Conservation (phyloP, 352 stramenopile genomes). For the Pythium rishiriense region DNA sequence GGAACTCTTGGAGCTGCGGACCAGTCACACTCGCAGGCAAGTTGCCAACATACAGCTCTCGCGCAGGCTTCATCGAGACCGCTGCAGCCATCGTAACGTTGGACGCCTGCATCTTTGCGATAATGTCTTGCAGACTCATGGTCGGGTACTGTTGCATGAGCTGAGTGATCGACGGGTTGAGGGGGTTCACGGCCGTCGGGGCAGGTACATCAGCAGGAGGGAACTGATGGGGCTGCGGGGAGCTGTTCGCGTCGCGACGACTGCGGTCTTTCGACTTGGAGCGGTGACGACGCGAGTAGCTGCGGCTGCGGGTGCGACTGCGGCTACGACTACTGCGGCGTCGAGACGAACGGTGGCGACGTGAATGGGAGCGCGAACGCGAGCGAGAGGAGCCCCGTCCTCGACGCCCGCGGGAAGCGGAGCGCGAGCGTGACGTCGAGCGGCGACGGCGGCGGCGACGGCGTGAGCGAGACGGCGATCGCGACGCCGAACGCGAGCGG, state of each 20-base stretch:
- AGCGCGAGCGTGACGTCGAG: constrained; percentile 47
- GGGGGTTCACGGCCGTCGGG: constrained; percentile 6
- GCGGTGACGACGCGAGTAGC: constrained; percentile 50
- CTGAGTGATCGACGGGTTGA: constrained; percentile 84
- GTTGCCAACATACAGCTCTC: constrained; percentile 87
- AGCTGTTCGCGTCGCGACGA: constrained; percentile 56
- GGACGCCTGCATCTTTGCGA: constrained; percentile 86
- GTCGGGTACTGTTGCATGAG: constrained; percentile 90
- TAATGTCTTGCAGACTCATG: constrained; percentile 88
- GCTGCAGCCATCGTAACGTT: constrained; percentile 74
- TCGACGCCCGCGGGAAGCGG: constrained; percentile 45
- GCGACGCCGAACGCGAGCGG: constrained; percentile 54
- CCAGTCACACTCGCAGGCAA: constrained; percentile 81
- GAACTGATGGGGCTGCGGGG: constrained; percentile 44
- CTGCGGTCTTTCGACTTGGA: constrained; percentile 60
- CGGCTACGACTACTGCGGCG: constrained; percentile 49
- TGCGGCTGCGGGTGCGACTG: constrained; percentile 39
- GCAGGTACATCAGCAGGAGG: constrained; percentile 22
- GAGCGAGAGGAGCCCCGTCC: constrained; percentile 26
- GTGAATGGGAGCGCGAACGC: constrained; percentile 56
- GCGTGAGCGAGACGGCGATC: constrained; percentile 59
- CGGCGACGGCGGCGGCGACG: constrained; percentile 47
- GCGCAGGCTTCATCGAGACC: constrained; percentile 75
- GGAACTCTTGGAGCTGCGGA: constrained; percentile 82
- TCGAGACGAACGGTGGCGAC: constrained; percentile 39